Conservation (phyloP, 768 basidiomycete genomes). For the Naematelia aurantialba region DNA sequence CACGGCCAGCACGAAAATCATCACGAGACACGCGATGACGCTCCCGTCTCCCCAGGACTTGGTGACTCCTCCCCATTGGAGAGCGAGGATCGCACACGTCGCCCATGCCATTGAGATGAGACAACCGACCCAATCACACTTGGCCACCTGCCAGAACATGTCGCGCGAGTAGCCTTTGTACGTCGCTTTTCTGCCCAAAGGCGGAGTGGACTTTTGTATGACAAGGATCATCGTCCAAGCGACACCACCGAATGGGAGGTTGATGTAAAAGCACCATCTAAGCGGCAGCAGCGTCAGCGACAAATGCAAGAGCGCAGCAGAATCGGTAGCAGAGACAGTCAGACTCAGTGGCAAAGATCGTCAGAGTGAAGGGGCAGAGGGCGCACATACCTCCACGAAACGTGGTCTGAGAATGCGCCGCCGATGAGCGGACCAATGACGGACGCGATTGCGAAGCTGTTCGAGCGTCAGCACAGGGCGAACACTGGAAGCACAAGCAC, state of each 20-base stretch:
- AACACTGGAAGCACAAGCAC: slow-evolving; percentile 1
- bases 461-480: no score
- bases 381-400: slow-evolving; percentile 50
- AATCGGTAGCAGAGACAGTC: no score
- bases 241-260: slow-evolving; percentile 46
- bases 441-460: slow-evolving; percentile 53
- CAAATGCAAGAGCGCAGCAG: no score
- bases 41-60: slow-evolving; percentile 56
- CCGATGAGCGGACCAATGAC: slow-evolving; percentile 57
- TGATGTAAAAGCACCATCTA: slow-evolving; percentile 57
- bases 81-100: slow-evolving; percentile 38
- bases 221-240: slow-evolving; percentile 32
- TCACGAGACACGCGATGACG: slow-evolving; percentile 49
- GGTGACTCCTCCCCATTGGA: slow-evolving; percentile 49
- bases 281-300: background rate
- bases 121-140: slow-evolving; percentile 43
- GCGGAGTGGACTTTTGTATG: slow-evolving; percentile 35
- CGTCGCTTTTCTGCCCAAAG: slow-evolving; percentile 32
- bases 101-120: slow-evolving; percentile 41
- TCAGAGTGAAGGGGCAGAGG: no score
- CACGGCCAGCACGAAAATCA: slow-evolving; percentile 42
- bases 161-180: slow-evolving; percentile 44
- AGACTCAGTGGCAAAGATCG: no score
- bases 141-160: slow-evolving; percentile 39
- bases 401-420: slow-evolving; percentile 54